phyloP scores from a whole-genome alignment of 2,329 filamentous ascomycete species.

The Coniochaeta hoffmannii region DNA sequence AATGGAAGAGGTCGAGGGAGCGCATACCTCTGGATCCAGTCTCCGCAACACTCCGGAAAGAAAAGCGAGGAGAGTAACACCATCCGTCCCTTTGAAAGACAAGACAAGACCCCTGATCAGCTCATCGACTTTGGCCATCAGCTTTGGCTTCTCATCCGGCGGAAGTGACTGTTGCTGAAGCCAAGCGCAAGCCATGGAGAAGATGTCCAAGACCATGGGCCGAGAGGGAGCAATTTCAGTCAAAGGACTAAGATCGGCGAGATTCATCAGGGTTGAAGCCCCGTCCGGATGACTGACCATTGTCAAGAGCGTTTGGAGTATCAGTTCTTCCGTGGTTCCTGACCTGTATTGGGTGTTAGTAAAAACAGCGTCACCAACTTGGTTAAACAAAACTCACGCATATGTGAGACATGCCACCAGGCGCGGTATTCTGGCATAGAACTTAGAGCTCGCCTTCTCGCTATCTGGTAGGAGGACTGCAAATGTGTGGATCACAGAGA shows the following conservation, averaged over 20 bases:
- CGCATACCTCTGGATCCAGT: constrained; percentile 36
- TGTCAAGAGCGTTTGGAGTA: constrained; percentile 49
- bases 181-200: constrained; percentile 53
- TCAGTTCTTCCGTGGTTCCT: constrained; percentile 40
- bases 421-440: constrained; percentile 44
- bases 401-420: constrained; percentile 45
- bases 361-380: constrained; percentile 1
- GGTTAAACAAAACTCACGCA: constrained; percentile 33
- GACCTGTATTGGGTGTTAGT: constrained; percentile 29
- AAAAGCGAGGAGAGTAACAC: constrained; percentile 51
- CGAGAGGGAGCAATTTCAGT: constrained; percentile 49
- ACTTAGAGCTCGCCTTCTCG: constrained; percentile 33
- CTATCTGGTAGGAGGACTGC: constrained; percentile 45
- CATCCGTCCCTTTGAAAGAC: constrained; percentile 52
- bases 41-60: constrained; percentile 44
- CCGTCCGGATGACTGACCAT: constrained; percentile 46
- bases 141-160: neutral
- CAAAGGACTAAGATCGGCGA: constrained; percentile 47
- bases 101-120: constrained; percentile 40
- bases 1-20: neutral
- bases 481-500: constrained; percentile 58
- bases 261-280: constrained; percentile 35
- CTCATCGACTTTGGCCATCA: constrained; percentile 35
- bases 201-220: constrained; percentile 45
- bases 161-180: constrained; percentile 29